Evolutionary conservation across 2,329 filamentous ascomycete genomes (phyloP).

Genomic region (Rhynchosporium graminicola): DNA sequence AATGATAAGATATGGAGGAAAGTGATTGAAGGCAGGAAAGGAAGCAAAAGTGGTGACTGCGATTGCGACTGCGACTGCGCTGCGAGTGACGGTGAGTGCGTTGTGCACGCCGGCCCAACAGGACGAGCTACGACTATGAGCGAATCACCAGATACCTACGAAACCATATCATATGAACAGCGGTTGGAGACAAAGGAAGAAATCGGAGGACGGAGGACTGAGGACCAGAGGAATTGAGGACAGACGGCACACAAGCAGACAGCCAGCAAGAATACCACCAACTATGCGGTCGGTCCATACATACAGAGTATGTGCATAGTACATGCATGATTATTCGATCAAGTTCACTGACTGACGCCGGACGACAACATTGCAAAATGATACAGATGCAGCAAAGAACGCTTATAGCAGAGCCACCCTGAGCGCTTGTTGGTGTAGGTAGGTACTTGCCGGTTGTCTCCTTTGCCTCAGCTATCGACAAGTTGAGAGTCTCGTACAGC

Average conservation of each 20-base stretch:
- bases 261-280: neutral
- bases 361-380: neutral
- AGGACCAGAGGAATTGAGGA: neutral
- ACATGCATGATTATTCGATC: slow-evolving; percentile 3
- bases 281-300: neutral
- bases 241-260: neutral
- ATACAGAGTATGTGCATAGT: too few relatives aligned
- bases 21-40: neutral
- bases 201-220: neutral
- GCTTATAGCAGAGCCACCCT: too few relatives aligned
- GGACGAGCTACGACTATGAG: neutral
- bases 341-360: neutral
- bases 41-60: neutral
- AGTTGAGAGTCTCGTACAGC: too few relatives aligned
- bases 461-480: too few relatives aligned
- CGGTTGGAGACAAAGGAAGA: neutral
- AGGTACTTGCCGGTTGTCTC: too few relatives aligned
- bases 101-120: neutral
- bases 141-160: neutral
- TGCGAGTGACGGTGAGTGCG: slow-evolving; percentile 2
- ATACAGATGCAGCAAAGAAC: too few relatives aligned
- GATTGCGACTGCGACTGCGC: neutral
- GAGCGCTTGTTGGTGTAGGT: too few relatives aligned
- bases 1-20: too few relatives aligned
- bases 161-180: neutral